Percentiles rank a stretch among this genome's conserved stretches.
phyloP scores from a whole-genome alignment of 805 yeast genomes.

The Candida saitoana region DNA sequence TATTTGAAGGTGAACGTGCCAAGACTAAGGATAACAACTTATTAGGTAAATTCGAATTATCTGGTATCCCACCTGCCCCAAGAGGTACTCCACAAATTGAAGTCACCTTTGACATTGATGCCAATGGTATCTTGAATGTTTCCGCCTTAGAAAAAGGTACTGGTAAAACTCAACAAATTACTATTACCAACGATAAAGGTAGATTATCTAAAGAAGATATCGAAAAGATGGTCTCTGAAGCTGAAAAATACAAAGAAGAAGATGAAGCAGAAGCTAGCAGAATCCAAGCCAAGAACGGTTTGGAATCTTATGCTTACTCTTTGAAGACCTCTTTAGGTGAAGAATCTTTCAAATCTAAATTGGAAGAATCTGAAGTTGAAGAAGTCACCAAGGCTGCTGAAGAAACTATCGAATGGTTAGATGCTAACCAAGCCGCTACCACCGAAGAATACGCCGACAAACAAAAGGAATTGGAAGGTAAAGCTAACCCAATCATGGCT shows the following conservation, averaged over 20 bases:
- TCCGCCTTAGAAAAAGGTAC: conserved; percentile 98
- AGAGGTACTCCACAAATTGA: conserved; percentile 98
- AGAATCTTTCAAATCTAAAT: conserved; percentile 38
- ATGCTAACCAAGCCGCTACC: conserved; percentile 86
- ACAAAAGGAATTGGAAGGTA: conserved; percentile 93
- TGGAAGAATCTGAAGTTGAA: conserved; percentile 62
- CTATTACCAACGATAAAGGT: conserved; percentile 98
- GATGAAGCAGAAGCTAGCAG: conserved; percentile 93
- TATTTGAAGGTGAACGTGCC: conserved; percentile 97
- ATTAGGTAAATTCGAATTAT: conserved; percentile 93
- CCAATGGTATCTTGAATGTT: conserved; percentile 95
- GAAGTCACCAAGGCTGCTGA: conserved; percentile 74
- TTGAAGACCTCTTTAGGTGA: conserved; percentile 72
- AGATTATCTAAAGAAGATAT: conserved; percentile 96
- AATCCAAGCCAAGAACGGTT: conserved; percentile 89
- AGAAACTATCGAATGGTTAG: conserved; percentile 88
- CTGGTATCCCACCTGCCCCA: conserved; percentile 98
- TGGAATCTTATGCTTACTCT: conserved; percentile 93
- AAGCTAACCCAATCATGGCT: conserved; percentile 95
- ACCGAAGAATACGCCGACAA: conserved; percentile 87
- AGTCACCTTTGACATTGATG: conserved; percentile 95
- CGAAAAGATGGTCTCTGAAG: conserved; percentile 96
- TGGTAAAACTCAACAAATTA: conserved; percentile 94
- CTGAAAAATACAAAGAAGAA: conserved; percentile 95
- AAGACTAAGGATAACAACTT: conserved; percentile 93